Evolutionary conservation across 1,284 basidiomycete genomes (phyloP).

Genomic region (Malassezia nana): DNA sequence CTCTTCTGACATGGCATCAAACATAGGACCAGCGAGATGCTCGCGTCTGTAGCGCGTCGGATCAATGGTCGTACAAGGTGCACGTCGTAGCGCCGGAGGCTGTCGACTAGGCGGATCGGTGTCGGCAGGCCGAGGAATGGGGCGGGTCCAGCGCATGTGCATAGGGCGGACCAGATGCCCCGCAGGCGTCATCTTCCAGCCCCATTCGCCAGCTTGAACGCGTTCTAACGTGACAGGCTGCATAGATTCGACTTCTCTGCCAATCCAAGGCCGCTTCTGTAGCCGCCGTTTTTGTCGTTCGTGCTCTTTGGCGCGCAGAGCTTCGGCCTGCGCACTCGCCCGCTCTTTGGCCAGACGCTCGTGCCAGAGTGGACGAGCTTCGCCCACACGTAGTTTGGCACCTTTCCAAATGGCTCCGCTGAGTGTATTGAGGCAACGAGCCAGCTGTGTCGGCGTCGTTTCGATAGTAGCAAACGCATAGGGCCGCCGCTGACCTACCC

Average conservation of each 20-base stretch:
- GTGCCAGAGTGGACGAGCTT: slow-evolving; percentile 25
- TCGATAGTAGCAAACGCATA: slow-evolving; percentile 33
- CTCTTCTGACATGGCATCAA: slow-evolving; percentile 20
- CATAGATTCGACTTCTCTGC: slow-evolving; percentile 23
- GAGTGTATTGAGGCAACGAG: slow-evolving; percentile 24
- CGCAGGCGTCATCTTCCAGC: slow-evolving; percentile 42
- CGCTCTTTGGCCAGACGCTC: slow-evolving; percentile 16
- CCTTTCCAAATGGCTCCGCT: slow-evolving; percentile 43
- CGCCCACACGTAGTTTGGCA: slow-evolving; percentile 33
- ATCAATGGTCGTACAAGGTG: slow-evolving; percentile 36
- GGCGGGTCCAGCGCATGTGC: slow-evolving; percentile 33
- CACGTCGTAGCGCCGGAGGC: slow-evolving; percentile 18
- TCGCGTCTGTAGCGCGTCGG: slow-evolving; percentile 37
- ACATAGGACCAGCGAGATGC: slow-evolving; percentile 28
- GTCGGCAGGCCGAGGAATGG: slow-evolving; percentile 23
- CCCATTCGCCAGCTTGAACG: slow-evolving; percentile 34
- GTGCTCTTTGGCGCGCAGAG: neutral
- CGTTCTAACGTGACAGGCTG: slow-evolving; percentile 21
- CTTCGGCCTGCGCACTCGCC: neutral
- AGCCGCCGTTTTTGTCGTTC: slow-evolving; percentile 18
- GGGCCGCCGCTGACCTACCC: slow-evolving; percentile 21
- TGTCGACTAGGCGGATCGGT: slow-evolving; percentile 1
- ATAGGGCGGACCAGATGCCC: slow-evolving; percentile 40
- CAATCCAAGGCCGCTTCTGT: slow-evolving; percentile 25
- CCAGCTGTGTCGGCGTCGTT: slow-evolving; percentile 25